phyloP scores from a whole-genome alignment of 306 rosid genomes.

The Prunus persica region Prunus_persica_NCBIv2 NC_034011.1:2137001-2137500 shows the following conservation, averaged over 20 bases:
- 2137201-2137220: conserved; percentile 44
- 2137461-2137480: too few species aligned
- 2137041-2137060: conserved; percentile 46
- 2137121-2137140: conserved; percentile 31
- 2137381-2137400: neutral
- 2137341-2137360: neutral
- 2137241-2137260: conserved; percentile 50
- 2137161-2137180: conserved; percentile 44
- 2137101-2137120: conserved; percentile 32
- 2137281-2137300: neutral
- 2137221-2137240: conserved; percentile 48
- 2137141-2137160: conserved; percentile 51
- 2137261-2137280: conserved; percentile 18
- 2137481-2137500: too few species aligned
- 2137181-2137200: conserved; percentile 39
- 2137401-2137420: neutral
- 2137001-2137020: conserved; percentile 33
- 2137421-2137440: too few species aligned
- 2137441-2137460: too few species aligned
- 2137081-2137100: conserved; percentile 35
- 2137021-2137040: conserved; percentile 49
- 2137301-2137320: neutral
- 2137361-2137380: neutral
- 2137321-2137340: neutral
- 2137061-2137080: conserved; percentile 28